Evolutionary conservation across 2,329 filamentous ascomycete species (phyloP), one percentile per base, ranked within the genome.

Genomic region (Colletotrichum sp.): DNA sequence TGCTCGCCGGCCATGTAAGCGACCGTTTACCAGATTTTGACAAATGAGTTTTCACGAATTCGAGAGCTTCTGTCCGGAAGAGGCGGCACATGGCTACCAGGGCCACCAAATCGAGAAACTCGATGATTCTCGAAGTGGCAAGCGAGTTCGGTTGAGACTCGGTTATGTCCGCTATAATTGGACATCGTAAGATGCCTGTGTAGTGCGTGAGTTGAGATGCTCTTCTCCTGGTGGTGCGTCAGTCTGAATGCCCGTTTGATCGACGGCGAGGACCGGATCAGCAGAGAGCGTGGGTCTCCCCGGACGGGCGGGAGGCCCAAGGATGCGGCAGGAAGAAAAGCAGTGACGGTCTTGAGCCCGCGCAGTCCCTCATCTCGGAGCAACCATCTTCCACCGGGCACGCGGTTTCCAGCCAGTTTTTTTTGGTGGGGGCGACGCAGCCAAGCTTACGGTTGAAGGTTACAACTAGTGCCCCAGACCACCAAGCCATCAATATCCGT

Each of bases 201-300:
- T 43, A 60, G 48, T 18, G 65, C 25, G 43, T 4, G 22, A 61
- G 56, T 65, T 22, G 48, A 34, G 30, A 48, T 65, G 56, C 32
- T 25, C 32, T 22, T 65, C 68, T 68, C 60, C 66, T 68, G 55
- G 39, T 34, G 60, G 43, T 69, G 66, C n/a, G 52, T 56, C 66
- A 55, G 74, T 75, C 74, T 70, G 71, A 58, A 70, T 28, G 32
- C n/a, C 52, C n/a, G 74, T 76, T 70, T 76, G 74, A 75, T 76
- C 74, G 74, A 71, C 74, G 27, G 39, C 61, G 60, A 66, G 71
- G 66, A 75, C 74, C 66, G 66, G 61, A 66, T 62, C 66, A 76
- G 48, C 66, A 66, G 25, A 27, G 22, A 69, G 52, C 32, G 56
- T 66, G 65, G 74, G 58, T 52, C 70, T 39, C 58, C 70, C 70